A percentile compares a stretch with the other conserved stretches of the same genome.
Conservation (phyloP, 2,329 filamentous ascomycete genomes). For the Clarireedia monteithiana region DNA sequence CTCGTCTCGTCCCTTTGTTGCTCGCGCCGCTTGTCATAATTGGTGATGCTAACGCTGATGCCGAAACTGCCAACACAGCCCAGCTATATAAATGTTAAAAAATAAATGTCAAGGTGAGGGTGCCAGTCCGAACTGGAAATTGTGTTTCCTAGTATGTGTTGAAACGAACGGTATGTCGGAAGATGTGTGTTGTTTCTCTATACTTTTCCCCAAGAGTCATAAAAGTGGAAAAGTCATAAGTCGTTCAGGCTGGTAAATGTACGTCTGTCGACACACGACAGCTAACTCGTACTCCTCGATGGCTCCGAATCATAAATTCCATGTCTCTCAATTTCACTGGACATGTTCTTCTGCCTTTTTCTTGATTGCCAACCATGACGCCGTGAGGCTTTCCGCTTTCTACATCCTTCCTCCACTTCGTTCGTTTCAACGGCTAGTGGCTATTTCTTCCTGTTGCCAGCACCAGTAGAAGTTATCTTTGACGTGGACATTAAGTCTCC, state of each 20-base stretch:
- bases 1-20: constrained; percentile 6
- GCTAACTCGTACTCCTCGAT: too few species aligned
- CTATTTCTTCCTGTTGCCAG: constrained; percentile 24
- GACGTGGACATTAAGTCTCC: constrained; percentile 88
- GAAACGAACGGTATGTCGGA: not conserved
- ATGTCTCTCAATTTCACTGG: too few species aligned
- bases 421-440: constrained; percentile 7
- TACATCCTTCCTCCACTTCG: constrained; percentile 5
- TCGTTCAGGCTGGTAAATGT: too few species aligned
- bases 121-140: constrained; percentile 1
- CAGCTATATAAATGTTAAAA: not conserved
- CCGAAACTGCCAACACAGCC: constrained; percentile 1
- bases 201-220: constrained; percentile 4
- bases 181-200: not conserved
- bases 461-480: constrained; percentile 52
- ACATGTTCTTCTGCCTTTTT: constrained; percentile 1
- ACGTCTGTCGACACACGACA: too few species aligned
- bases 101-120: not conserved
- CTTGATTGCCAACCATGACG: constrained; percentile 4
- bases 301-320: too few species aligned
- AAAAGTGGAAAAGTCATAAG: constrained; percentile 3
- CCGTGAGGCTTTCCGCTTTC: constrained; percentile 5
- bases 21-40: constrained; percentile 4
- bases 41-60: constrained; percentile 1
- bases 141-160: not conserved